phyloP scores from a whole-genome alignment of 1,139 yeast species.

The Yamadazyma sp. region DNA sequence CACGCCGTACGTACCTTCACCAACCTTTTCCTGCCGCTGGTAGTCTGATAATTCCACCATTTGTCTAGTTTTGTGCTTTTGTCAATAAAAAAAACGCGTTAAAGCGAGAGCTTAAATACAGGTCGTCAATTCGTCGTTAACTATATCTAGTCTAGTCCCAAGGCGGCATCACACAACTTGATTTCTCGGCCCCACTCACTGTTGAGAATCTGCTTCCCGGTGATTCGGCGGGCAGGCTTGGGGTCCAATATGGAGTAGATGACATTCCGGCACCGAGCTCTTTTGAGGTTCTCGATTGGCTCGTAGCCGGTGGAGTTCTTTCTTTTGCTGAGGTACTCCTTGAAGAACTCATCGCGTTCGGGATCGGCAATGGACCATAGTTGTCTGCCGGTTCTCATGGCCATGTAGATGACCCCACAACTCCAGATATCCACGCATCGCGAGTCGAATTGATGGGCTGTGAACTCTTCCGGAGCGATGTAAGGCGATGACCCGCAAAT shows the following conservation, averaged over 20 bases:
- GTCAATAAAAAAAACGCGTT: too few relatives aligned
- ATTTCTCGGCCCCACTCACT: conserved; percentile 97
- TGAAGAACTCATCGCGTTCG: conserved; percentile 76
- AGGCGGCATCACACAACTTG: conserved; percentile 68
- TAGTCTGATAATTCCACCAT: conserved; percentile 87
- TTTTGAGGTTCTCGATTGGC: conserved; percentile 79
- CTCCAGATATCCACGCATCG: conserved; percentile 95
- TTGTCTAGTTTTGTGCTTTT: conserved; percentile 4
- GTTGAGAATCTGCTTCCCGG: conserved; percentile 82
- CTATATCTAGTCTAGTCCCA: conserved; percentile 1
- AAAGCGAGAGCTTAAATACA: too few relatives aligned
- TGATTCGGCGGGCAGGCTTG: conserved; percentile 79
- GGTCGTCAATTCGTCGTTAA: too few relatives aligned
- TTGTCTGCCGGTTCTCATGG: conserved; percentile 95
- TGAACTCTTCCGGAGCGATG: conserved; percentile 94
- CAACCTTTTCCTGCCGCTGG: conserved; percentile 93
- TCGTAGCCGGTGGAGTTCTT: conserved; percentile 84
- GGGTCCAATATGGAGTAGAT: conserved; percentile 92
- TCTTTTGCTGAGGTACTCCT: conserved; percentile 69
- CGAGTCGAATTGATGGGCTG: conserved; percentile 76
- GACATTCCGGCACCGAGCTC: conserved; percentile 88
- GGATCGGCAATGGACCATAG: conserved; percentile 83
- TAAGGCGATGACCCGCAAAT: conserved; percentile 89
- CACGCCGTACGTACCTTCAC: conserved; percentile 98
- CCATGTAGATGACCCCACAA: conserved; percentile 96